Conservation (phyloP, 192 early-diverging fungal genomes). For the Entomortierella chlamydospora region DNA sequence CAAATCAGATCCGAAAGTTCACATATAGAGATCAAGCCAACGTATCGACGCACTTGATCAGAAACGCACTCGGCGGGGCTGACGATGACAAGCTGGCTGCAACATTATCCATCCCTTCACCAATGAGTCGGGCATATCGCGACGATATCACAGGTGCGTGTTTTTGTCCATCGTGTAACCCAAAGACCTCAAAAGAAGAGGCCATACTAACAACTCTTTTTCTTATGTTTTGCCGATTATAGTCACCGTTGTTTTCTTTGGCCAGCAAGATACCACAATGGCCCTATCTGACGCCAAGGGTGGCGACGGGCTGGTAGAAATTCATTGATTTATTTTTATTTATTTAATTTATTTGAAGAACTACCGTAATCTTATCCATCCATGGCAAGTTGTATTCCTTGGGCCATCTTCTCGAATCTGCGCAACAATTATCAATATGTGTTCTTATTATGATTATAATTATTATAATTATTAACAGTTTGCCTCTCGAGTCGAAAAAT, state of each 20-base stretch:
- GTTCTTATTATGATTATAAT: too few relatives aligned
- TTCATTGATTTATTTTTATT: constrained; percentile 5
- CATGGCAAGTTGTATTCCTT: too few relatives aligned
- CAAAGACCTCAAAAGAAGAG: background rate
- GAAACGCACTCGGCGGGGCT: constrained; percentile 71
- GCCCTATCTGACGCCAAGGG: constrained; percentile 17
- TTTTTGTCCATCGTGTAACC: background rate
- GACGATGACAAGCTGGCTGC: constrained; percentile 71
- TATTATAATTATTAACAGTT: too few relatives aligned
- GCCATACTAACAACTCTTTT: background rate
- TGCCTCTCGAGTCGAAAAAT: too few relatives aligned
- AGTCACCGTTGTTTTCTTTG: constrained; percentile 44
- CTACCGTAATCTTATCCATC: too few relatives aligned
- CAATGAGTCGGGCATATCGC: constrained; percentile 72
- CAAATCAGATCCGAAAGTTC: constrained; percentile 23
- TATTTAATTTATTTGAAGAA: too few relatives aligned
- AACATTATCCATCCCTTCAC: constrained; percentile 72
- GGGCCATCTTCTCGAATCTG: too few relatives aligned
- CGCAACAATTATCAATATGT: too few relatives aligned
- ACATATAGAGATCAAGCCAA: constrained; percentile 66
- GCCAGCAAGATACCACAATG: constrained; percentile 19
- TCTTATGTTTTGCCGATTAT: background rate
- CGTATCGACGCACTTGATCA: constrained; percentile 78
- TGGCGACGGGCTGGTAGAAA: constrained; percentile 12
- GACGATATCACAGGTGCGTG: constrained; percentile 82